These are phyloP conservation scores for Elaeagnus macrophylla DNA, from an alignment of 306 rosid species.

Conservation along the genomic window DNA sequence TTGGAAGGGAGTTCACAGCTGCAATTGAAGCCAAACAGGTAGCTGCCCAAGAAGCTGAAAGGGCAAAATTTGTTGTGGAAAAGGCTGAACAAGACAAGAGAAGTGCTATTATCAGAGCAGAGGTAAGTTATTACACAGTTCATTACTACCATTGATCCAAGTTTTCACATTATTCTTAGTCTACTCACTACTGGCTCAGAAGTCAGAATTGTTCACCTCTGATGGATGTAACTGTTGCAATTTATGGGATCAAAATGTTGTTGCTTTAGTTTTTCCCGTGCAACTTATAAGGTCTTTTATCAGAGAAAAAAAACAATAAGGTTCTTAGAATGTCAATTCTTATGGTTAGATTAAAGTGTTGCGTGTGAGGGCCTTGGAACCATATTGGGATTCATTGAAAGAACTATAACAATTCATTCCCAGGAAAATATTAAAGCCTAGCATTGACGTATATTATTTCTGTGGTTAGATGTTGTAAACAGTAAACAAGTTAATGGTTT, in stretches of 20 bases:
- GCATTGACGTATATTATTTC: too few relatives aligned
- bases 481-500: too few relatives aligned
- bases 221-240: background rate
- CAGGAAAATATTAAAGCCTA: too few relatives aligned
- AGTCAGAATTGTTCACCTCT: background rate
- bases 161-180: background rate
- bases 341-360: too few relatives aligned
- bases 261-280: background rate
- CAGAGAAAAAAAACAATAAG: too few relatives aligned
- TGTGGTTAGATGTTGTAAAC: too few relatives aligned
- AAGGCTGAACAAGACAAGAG: constrained; percentile 91
- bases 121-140: constrained; percentile 32
- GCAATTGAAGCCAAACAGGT: constrained; percentile 98
- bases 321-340: too few relatives aligned
- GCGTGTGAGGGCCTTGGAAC: too few relatives aligned
- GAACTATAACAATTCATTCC: too few relatives aligned
- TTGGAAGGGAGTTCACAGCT: constrained; percentile 81
- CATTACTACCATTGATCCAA: background rate
- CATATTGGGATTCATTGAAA: too few relatives aligned
- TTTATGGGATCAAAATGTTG: background rate
- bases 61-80: constrained; percentile 88
- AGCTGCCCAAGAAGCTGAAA: constrained; percentile 97
- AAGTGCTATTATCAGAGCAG: constrained; percentile 86
- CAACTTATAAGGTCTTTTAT: too few relatives aligned
- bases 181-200: background rate